These are phyloP conservation scores for Nissolia schottii DNA, from an alignment of 306 rosid genomes.

Conservation along the genomic window DNA sequence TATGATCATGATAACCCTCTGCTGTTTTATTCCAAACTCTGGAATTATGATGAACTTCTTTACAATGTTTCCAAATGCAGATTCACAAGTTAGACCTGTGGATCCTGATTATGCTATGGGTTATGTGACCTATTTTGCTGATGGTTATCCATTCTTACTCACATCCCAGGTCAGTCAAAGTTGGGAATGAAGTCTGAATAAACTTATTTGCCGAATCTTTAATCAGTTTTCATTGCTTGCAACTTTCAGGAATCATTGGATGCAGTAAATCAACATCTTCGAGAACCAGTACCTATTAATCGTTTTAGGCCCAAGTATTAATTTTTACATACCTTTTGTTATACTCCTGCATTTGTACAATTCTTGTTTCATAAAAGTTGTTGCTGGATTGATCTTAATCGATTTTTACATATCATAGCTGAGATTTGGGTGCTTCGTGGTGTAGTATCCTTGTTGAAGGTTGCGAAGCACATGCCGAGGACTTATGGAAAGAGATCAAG, in stretches of 20 bases:
- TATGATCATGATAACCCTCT: not conserved
- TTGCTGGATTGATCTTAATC: slow-evolving; percentile 1
- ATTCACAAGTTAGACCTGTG: slow-evolving; percentile 64
- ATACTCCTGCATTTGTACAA: not conserved
- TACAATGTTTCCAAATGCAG: slow-evolving; percentile 45
- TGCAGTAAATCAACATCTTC: slow-evolving; percentile 59
- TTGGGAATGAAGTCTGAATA: slow-evolving; percentile 6
- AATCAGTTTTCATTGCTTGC: slow-evolving; percentile 16
- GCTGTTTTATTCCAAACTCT: not conserved
- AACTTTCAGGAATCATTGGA: slow-evolving; percentile 69
- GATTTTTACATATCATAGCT: not conserved
- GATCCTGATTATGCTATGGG: slow-evolving; percentile 61
- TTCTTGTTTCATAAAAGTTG: not conserved
- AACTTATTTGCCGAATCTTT: not conserved
- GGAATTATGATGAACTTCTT: slow-evolving; percentile 6
- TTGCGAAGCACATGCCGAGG: slow-evolving; percentile 77
- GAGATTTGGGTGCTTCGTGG: slow-evolving; percentile 5
- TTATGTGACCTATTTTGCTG: slow-evolving; percentile 56
- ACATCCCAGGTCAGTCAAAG: slow-evolving; percentile 59
- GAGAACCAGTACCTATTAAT: slow-evolving; percentile 60
- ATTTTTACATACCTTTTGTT: slow-evolving; percentile 13
- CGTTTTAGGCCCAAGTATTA: slow-evolving; percentile 87
- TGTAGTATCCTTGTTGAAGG: slow-evolving; percentile 76
- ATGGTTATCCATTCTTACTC: slow-evolving; percentile 61
- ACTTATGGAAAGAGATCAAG: slow-evolving; percentile 71